Evolutionary conservation across 768 basidiomycete genomes (phyloP).

Genomic region (Termitomyces sp.): DNA sequence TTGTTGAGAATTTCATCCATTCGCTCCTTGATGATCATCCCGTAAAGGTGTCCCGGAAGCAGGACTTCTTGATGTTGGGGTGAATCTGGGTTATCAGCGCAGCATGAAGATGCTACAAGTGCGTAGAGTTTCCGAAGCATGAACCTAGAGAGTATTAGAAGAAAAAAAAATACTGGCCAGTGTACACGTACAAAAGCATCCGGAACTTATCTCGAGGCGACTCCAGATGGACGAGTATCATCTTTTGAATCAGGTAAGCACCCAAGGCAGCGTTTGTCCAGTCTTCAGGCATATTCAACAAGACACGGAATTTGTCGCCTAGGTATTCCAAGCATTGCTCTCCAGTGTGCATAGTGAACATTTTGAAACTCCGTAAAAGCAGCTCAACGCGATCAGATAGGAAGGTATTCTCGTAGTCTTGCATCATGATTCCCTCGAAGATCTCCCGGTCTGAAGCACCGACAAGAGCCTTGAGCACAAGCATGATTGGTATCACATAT

Average conservation of each 20-base stretch:
- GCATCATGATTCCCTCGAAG: slow-evolving; percentile 94
- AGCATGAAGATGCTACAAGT: slow-evolving; percentile 85
- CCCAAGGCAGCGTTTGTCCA: slow-evolving; percentile 85
- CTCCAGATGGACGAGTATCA: slow-evolving; percentile 88
- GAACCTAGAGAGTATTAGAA: slow-evolving; percentile 53
- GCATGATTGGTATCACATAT: slow-evolving; percentile 97
- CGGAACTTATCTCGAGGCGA: slow-evolving; percentile 91
- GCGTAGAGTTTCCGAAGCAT: slow-evolving; percentile 97
- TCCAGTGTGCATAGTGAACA: slow-evolving; percentile 82
- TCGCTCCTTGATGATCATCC: slow-evolving; percentile 98
- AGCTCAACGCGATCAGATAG: slow-evolving; percentile 96
- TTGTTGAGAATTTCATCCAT: slow-evolving; percentile 85
- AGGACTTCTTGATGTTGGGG: slow-evolving; percentile 98
- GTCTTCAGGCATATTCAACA: slow-evolving; percentile 89
- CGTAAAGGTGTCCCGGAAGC: slow-evolving; percentile 88
- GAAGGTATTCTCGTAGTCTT: slow-evolving; percentile 96
- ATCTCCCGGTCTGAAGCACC: slow-evolving; percentile 93
- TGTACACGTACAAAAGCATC: slow-evolving; percentile 76
- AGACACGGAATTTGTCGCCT: slow-evolving; percentile 94
- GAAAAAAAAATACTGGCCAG: background rate
- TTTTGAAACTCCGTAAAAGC: slow-evolving; percentile 92
- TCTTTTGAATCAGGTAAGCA: slow-evolving; percentile 75
- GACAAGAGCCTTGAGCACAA: slow-evolving; percentile 91
- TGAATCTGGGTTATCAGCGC: slow-evolving; percentile 96
- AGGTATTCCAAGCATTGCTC: slow-evolving; percentile 93